phyloP scores from a whole-genome alignment of 176 grass and related monocot genomes.

The Avena sativa region DNA sequence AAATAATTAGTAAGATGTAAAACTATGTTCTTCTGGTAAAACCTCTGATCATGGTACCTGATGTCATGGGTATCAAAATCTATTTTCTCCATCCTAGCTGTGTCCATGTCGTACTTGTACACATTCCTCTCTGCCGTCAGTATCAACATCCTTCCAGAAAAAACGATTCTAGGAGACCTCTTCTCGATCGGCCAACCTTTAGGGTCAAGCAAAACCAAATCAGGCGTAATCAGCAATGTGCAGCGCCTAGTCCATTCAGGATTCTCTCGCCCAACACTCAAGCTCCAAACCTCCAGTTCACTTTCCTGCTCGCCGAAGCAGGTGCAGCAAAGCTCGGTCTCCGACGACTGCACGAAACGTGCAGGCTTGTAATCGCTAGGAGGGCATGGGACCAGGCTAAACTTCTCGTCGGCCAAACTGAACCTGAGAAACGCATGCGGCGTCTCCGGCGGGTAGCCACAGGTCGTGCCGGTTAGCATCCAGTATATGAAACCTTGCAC shows the following conservation, averaged over 20 bases:
- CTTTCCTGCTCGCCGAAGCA: not conserved
- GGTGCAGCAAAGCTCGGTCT: not conserved
- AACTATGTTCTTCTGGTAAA: not conserved
- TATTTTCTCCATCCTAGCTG: not conserved
- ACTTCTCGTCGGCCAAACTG: slow-evolving; percentile 14
- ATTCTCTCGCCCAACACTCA: not conserved
- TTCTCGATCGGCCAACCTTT: not conserved
- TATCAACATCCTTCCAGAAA: not conserved
- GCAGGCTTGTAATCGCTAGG: not conserved
- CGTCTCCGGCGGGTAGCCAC: not conserved
- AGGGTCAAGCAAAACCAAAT: not conserved
- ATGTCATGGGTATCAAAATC: not conserved
- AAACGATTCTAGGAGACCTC: not conserved
- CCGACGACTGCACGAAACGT: not conserved
- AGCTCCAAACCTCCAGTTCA: not conserved
- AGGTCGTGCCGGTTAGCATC: not conserved
- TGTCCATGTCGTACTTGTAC: not conserved
- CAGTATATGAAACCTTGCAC: not conserved
- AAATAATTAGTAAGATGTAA: not conserved
- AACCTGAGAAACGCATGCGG: not conserved
- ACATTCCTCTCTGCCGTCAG: not conserved
- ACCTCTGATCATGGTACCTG: not conserved
- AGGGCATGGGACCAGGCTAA: not conserved
- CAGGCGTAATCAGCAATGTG: not conserved
- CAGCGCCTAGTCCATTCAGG: not conserved